These are phyloP conservation scores for Russula lepida DNA, from an alignment of 768 basidiomycete species.

Conservation along the genomic window DNA sequence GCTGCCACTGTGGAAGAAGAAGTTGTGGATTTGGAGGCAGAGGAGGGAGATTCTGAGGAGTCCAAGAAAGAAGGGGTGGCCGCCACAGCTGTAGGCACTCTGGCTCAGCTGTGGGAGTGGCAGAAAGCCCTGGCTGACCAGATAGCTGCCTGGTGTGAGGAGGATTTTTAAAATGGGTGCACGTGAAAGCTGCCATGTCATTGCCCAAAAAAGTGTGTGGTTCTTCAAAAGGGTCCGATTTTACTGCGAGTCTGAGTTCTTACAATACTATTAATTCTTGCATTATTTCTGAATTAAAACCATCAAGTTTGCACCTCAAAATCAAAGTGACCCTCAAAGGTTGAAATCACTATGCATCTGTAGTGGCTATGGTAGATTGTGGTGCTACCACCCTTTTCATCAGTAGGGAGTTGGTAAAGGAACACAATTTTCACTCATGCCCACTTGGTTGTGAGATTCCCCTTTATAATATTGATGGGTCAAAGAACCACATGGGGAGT, in stretches of 20 bases:
- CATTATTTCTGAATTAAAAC: background rate
- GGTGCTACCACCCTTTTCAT: background rate
- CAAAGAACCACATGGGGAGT: background rate
- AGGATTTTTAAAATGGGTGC: background rate
- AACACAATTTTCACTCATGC: fast-evolving
- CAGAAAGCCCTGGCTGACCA: background rate
- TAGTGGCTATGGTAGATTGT: background rate
- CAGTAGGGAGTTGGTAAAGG: background rate
- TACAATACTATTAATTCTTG: background rate
- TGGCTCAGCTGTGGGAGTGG: fast-evolving
- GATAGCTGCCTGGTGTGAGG: background rate
- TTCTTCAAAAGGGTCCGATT: fast-evolving
- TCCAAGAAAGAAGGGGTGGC: fast-evolving
- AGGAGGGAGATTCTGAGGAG: too few relatives aligned
- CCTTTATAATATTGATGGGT: background rate
- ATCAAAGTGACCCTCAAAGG: background rate
- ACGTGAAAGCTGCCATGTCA: background rate
- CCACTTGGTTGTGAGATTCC: background rate
- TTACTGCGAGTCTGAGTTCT: fast-evolving
- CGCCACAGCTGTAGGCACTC: too few relatives aligned
- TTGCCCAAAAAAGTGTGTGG: background rate
- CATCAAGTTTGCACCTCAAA: background rate
- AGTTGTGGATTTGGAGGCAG: fast-evolving
- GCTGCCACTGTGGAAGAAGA: too few relatives aligned
- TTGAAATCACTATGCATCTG: fast-evolving